Conservation (phyloP, 2,329 filamentous ascomycete species). For the Coniochaeta hoffmannii region DNA sequence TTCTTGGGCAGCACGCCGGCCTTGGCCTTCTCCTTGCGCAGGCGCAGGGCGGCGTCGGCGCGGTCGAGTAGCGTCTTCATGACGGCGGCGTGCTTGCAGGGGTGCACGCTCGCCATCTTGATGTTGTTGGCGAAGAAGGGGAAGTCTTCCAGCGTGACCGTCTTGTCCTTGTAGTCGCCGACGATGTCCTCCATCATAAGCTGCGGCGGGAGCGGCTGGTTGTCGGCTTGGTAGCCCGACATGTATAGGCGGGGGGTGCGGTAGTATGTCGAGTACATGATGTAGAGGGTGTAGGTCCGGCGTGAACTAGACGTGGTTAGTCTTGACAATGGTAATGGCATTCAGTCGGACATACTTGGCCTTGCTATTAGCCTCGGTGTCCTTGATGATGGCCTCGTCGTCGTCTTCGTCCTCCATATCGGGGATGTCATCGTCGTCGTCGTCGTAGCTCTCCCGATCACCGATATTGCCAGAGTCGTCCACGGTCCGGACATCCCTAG, state of each 20-base stretch:
- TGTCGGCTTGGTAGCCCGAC: constrained; percentile 75
- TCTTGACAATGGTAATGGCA: neutral
- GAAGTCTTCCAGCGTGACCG: constrained; percentile 95
- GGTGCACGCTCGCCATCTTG: constrained; percentile 95
- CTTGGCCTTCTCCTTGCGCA: constrained; percentile 75
- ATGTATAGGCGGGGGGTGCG: constrained; percentile 92
- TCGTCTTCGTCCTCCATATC: constrained; percentile 99
- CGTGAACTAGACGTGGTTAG: constrained; percentile 49
- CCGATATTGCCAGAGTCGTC: constrained; percentile 85
- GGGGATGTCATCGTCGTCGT: constrained; percentile 83
- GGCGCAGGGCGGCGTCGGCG: constrained; percentile 85
- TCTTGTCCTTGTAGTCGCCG: constrained; percentile 55
- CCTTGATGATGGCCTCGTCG: constrained; percentile 90
- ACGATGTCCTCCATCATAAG: constrained; percentile 33
- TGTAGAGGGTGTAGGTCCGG: constrained; percentile 96
- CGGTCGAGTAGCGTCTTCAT: constrained; percentile 98
- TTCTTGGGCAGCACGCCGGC: constrained; percentile 39
- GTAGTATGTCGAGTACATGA: constrained; percentile 96
- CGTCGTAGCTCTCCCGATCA: constrained; percentile 61
- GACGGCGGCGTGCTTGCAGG: constrained; percentile 93
- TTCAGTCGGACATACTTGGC: neutral
- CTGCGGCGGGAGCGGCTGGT: constrained; percentile 41
- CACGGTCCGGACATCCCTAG: constrained; percentile 75
- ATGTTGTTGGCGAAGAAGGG: constrained; percentile 85
- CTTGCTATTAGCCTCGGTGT: constrained; percentile 44